A percentile compares a stretch with the other conserved stretches of the same genome.
Conservation (phyloP, 192 early-diverging fungal genomes). For the Backusella liffmaniae region DNA sequence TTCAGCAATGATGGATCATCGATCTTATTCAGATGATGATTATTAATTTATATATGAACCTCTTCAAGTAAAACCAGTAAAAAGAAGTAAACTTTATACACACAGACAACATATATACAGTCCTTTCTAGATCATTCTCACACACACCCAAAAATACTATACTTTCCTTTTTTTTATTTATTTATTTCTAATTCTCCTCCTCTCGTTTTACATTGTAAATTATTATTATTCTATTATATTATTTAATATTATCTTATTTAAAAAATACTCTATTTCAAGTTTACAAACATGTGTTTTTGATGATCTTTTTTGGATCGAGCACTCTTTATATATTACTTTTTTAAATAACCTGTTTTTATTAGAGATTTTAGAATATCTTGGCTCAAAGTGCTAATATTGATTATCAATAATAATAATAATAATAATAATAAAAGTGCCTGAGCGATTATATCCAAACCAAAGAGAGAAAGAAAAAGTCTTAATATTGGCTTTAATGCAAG, state of each 20-base stretch:
- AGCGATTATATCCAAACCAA: no score
- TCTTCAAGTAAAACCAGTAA: not conserved
- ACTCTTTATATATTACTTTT: not conserved
- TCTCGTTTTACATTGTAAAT: not conserved
- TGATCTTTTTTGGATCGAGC: not conserved
- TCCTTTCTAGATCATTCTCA: not conserved
- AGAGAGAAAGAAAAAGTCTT: no score
- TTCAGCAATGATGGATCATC: constrained; percentile 2
- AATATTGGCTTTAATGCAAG: no score
- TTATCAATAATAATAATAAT: no score
- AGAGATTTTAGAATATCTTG: no score
- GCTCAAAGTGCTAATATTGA: not conserved
- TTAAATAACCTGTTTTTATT: not conserved
- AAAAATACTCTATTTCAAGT: not conserved
- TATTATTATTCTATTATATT: constrained; percentile 6
- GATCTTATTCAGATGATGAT: not conserved
- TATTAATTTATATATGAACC: not conserved
- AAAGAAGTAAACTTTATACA: not conserved
- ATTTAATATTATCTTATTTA: not conserved
- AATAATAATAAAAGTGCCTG: no score
- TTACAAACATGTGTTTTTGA: not conserved
- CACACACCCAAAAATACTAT: not conserved
- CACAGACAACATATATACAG: not conserved
- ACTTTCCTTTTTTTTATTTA: not conserved
- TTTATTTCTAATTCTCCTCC: not conserved